These are phyloP conservation scores for Botryotinia calthae DNA, from an alignment of 2,329 filamentous ascomycete genomes.

Conservation along the genomic window DNA sequence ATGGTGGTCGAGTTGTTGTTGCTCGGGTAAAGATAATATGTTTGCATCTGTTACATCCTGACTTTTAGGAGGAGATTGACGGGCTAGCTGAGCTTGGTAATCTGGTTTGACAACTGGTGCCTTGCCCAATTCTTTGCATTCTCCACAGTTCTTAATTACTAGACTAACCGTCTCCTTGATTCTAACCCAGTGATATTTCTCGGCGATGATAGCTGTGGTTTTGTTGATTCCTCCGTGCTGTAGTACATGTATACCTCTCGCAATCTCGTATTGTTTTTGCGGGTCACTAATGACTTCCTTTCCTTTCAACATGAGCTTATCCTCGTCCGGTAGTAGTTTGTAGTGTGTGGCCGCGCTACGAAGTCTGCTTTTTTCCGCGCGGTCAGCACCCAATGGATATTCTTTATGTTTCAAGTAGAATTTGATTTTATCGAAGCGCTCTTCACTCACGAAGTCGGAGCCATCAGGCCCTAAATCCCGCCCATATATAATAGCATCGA, in stretches of 20 bases:
- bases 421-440: conserved; percentile 97
- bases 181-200: conserved; percentile 94
- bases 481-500: conserved; percentile 62
- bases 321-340: conserved; percentile 61
- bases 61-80: conserved; percentile 14
- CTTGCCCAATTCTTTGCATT: conserved; percentile 81
- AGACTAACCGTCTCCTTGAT: conserved; percentile 97
- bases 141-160: conserved; percentile 85
- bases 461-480: conserved; percentile 57
- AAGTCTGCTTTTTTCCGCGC: conserved; percentile 91
- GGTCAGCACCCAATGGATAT: conserved; percentile 89
- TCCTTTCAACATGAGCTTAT: conserved; percentile 92
- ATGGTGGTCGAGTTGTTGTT: conserved; percentile 5
- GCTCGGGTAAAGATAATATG: conserved; percentile 28
- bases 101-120: conserved; percentile 42
- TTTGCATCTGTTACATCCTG: conserved; percentile 29
- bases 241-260: conserved; percentile 68
- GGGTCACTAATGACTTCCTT: conserved; percentile 96
- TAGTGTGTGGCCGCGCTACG: conserved; percentile 94
- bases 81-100: conserved; percentile 16
- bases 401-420: conserved; percentile 94
- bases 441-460: conserved; percentile 86
- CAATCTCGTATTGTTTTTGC: conserved; percentile 85
- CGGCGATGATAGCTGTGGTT: conserved; percentile 89
- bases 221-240: conserved; percentile 96